A percentile compares a stretch with the other conserved stretches of the same genome.
These are phyloP conservation scores for Sporobolomyces phaffii DNA, from an alignment of 768 basidiomycete species.

Conservation along the genomic window DNA sequence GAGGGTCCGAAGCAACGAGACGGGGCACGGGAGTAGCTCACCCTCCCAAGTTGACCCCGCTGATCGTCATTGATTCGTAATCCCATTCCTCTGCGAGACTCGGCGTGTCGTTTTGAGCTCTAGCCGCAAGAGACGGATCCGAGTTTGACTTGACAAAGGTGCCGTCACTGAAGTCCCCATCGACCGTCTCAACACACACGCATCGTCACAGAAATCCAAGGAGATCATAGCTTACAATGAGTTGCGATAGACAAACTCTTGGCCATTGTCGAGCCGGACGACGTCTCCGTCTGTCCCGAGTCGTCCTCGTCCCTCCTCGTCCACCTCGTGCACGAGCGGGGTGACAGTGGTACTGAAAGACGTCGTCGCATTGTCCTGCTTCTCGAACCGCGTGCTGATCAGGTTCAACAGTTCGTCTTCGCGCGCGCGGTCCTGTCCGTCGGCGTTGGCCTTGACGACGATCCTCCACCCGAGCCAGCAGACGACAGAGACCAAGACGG, in stretches of 20 bases:
- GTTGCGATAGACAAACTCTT: constrained; percentile 66
- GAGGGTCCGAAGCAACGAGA: background rate
- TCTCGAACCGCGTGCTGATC: background rate
- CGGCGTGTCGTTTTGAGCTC: constrained; percentile 45
- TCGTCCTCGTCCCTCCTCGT: background rate
- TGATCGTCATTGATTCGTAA: constrained; percentile 19
- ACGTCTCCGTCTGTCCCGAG: constrained; percentile 11
- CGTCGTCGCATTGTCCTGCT: background rate
- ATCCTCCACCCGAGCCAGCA: background rate
- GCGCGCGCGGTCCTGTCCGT: background rate
- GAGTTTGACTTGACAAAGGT: no score
- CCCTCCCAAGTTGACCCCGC: constrained; percentile 67
- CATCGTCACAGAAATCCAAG: background rate
- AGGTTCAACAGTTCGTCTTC: background rate
- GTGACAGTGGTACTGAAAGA: no score
- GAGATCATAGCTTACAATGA: constrained; percentile 48
- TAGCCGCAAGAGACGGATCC: constrained; percentile 40
- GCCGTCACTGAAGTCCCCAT: no score
- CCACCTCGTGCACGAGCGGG: no score
- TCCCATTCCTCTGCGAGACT: constrained; percentile 42
- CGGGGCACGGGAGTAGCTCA: background rate
- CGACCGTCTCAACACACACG: no score
- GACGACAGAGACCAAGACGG: background rate
- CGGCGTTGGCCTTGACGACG: background rate
- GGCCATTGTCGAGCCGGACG: constrained; percentile 17